Evolutionary conservation across 2,329 filamentous ascomycete genomes (phyloP).

Genomic region (Fusarium mexicanum): DNA sequence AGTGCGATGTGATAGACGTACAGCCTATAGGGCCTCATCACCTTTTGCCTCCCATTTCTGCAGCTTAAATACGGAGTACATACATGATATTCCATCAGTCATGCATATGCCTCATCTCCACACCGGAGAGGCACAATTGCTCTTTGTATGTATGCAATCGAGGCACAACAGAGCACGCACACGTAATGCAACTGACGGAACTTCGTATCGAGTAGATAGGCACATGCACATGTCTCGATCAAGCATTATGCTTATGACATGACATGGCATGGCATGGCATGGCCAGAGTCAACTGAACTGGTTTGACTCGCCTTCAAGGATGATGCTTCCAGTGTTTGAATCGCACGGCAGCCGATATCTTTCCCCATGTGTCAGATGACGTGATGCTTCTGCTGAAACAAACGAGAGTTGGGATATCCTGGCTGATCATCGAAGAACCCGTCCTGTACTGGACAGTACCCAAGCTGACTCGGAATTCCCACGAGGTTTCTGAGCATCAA

Average conservation of each 20-base stretch:
- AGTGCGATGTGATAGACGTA: conserved; percentile 35
- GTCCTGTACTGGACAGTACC: no score
- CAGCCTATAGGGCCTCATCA: conserved; percentile 34
- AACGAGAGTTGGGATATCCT: conserved; percentile 4
- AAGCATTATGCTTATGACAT: not conserved
- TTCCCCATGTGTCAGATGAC: conserved; percentile 18
- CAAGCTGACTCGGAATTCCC: not conserved
- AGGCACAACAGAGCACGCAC: not conserved
- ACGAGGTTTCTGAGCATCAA: not conserved
- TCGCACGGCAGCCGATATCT: not conserved
- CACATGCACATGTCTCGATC: not conserved
- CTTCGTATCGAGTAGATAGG: not conserved
- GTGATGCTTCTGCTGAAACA: conserved; percentile 14
- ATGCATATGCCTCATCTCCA: conserved; percentile 14
- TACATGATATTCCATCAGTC: not conserved
- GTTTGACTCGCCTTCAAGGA: conserved; percentile 12
- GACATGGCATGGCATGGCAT: not conserved
- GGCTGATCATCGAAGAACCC: not conserved
- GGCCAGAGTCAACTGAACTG: not conserved
- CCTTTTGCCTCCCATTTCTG: conserved; percentile 6
- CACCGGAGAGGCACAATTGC: conserved; percentile 8
- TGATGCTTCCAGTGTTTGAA: conserved; percentile 11
- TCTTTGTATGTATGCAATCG: not conserved
- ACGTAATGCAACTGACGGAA: not conserved
- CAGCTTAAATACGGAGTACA: not conserved